Base-by-base conservation (phyloP, 345 rosid genomes). In the Salix udensis region DNA sequence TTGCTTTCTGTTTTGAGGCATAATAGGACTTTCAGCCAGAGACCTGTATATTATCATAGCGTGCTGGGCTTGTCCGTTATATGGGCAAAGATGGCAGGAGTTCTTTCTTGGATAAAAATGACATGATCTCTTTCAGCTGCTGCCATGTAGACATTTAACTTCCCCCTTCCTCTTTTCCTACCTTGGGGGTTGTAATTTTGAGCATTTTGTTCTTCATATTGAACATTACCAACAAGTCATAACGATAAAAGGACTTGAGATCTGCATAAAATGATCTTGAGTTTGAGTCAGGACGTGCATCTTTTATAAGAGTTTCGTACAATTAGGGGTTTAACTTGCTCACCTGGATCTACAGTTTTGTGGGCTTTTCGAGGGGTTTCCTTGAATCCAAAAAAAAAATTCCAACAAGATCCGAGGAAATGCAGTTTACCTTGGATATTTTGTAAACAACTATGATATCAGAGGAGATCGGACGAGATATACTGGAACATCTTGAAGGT, bases 21-120 rank as follows among this genome's bases (percentile, higher is more conserved):
- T 28, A 19, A 61, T 72, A 72, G 80, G 71, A 75, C 23, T 77
- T 70, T 78, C 79, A 34, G 71, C 74, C 67, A 52, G 72, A 12
- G 55, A 62, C 72, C 58, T 77, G 78, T 72, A 50, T 76, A 73
- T 84, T 42, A 24, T 66, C 74, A 66, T 34, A 34, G 64, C 67
- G 46, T 44, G 58, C 70, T 48, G 39, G 60, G 74, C n/a, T 18
- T 68, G 70, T 50, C 70, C 65, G 24, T 42, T 31, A 15, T 68
- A 28, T 19, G 55, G 67, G n/a, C 78, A 55, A 52, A 67, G 64
- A 23, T 61, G 60, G 70, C 52, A 19, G 70, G 60, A 23, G 42
- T 46, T 39, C 18, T 12, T 40, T 71, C 42, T 23, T 67, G 15
- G 67, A 55, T 30, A 50, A 23, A 58, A 65, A 67, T 18, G 72